phyloP scores from a whole-genome alignment of 345 rosid genomes.

The Populus pruinosa region DNA sequence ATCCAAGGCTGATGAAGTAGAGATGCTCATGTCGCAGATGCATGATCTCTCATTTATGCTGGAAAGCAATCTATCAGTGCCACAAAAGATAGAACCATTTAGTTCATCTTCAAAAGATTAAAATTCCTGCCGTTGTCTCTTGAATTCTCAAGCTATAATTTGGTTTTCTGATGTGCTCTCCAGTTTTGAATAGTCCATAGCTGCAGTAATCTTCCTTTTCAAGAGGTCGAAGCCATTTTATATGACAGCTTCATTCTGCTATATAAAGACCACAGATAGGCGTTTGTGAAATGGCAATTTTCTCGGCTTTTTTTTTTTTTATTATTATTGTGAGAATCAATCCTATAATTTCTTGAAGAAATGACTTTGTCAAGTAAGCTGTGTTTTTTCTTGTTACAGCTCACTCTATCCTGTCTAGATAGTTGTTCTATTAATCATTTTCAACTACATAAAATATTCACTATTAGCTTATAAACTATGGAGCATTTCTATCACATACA shows the following conservation, averaged over 20 bases:
- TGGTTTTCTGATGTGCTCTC: neutral
- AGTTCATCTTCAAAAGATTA: constrained; percentile 10
- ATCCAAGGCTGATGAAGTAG: constrained; percentile 38
- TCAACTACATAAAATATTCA: neutral
- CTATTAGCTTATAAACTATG: neutral
- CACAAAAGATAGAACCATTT: constrained; percentile 25
- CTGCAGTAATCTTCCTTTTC: neutral
- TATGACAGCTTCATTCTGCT: too few relatives aligned
- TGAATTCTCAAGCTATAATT: neutral
- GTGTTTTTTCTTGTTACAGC: too few relatives aligned
- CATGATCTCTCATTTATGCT: constrained; percentile 93
- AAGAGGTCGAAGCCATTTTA: neutral
- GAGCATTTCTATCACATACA: neutral
- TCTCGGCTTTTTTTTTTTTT: too few relatives aligned
- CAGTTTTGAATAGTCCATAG: neutral
- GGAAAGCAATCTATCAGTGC: constrained; percentile 53
- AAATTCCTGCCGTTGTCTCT: neutral
- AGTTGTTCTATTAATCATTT: too few relatives aligned
- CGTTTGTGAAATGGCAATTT: neutral
- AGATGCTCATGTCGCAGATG: constrained; percentile 68
- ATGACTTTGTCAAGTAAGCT: too few relatives aligned
- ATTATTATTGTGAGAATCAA: too few relatives aligned
- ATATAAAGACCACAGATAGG: neutral
- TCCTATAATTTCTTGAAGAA: too few relatives aligned
- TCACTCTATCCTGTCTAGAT: too few relatives aligned